Evolutionary conservation across 768 basidiomycete species (phyloP).

Genomic region (Agrocybe praecox): DNA sequence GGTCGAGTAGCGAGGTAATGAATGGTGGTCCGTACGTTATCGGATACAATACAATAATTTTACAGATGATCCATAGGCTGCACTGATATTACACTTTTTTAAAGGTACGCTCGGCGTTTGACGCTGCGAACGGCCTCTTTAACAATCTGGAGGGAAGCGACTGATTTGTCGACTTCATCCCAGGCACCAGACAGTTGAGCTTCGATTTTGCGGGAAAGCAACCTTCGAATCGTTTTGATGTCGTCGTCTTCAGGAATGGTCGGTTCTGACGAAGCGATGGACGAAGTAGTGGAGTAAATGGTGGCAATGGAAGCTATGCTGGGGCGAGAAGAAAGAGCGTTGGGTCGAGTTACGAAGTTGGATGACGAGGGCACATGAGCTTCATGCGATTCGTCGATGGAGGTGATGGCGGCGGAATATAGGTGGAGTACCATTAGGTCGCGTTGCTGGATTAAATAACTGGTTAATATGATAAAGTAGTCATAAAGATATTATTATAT

Average conservation of each 20-base stretch:
- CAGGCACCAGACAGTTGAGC: conserved; percentile 53
- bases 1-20: not conserved
- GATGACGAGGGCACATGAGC: conserved; percentile 26
- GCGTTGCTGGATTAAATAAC: conserved; percentile 44
- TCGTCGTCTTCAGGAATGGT: conserved; percentile 64
- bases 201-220: conserved; percentile 70
- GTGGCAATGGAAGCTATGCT: conserved; percentile 46
- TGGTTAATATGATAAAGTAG: too few species aligned
- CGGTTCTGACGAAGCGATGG: conserved; percentile 48
- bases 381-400: not conserved
- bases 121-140: conserved; percentile 64
- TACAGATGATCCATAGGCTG: too few species aligned
- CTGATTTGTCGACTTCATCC: conserved; percentile 64
- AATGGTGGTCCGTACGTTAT: not conserved
- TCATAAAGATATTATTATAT: conserved; percentile 15
- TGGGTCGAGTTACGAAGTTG: conserved; percentile 28
- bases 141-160: conserved; percentile 63
- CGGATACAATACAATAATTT: too few species aligned
- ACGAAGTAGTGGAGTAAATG: conserved; percentile 41
- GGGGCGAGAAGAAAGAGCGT: conserved; percentile 35
- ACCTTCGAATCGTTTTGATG: conserved; percentile 56
- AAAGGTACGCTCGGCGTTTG: conserved; percentile 50
- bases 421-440: conserved; percentile 47
- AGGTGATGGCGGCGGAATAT: conserved; percentile 29
- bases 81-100: conserved; percentile 5